phyloP scores from a whole-genome alignment of 495 filamentous ascomycete species.

The Aspergillus bridgeri region DNA sequence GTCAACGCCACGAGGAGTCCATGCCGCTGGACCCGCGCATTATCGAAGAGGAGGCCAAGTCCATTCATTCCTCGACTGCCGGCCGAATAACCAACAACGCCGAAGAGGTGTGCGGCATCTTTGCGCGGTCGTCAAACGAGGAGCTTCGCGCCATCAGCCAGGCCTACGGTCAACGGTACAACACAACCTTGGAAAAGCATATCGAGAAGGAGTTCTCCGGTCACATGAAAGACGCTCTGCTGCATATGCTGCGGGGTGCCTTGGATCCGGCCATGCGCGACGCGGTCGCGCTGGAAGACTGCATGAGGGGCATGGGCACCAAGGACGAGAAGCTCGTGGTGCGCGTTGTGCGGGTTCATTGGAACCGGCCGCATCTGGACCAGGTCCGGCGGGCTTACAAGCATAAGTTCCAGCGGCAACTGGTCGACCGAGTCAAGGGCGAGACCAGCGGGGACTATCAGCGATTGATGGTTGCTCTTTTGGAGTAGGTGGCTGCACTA shows the following conservation, averaged over 20 bases:
- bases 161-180: slow-evolving; percentile 64
- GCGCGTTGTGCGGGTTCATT: slow-evolving; percentile 71
- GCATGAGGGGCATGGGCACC: slow-evolving; percentile 84
- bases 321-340: slow-evolving; percentile 77
- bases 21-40: slow-evolving; percentile 64
- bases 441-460: slow-evolving; percentile 90
- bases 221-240: slow-evolving; percentile 85
- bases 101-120: slow-evolving; percentile 68
- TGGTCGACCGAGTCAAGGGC: slow-evolving; percentile 63
- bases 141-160: slow-evolving; percentile 78
- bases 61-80: slow-evolving; percentile 70
- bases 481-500: slow-evolving; percentile 24
- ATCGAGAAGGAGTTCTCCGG: slow-evolving; percentile 80
- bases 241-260: slow-evolving; percentile 72
- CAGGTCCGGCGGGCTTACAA: slow-evolving; percentile 72
- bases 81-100: slow-evolving; percentile 70
- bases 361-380: slow-evolving; percentile 67
- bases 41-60: slow-evolving; percentile 66
- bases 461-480: slow-evolving; percentile 45
- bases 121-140: slow-evolving; percentile 67
- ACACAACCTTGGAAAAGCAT: slow-evolving; percentile 62
- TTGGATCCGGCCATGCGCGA: slow-evolving; percentile 78
- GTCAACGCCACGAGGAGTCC: slow-evolving; percentile 68
- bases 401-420: slow-evolving; percentile 56
- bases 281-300: slow-evolving; percentile 72